Evolutionary conservation across 805 yeast species (phyloP), one percentile per base, ranked within the genome.

Genomic region (Candida vaughaniae): DNA sequence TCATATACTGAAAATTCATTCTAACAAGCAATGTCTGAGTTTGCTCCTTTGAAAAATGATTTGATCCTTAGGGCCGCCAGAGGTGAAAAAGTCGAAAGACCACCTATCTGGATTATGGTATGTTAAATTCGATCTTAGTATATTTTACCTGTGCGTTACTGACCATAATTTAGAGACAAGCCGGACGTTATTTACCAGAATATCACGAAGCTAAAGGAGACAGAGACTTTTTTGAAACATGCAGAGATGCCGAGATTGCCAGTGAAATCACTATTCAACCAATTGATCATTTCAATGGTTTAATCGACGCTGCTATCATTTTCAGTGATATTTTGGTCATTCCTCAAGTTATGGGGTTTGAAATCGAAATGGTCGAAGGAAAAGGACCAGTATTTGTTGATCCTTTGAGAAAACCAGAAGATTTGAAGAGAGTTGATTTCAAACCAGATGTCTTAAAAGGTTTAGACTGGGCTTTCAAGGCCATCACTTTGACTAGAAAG

Each of bases 291-390:
- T 93, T 78, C 55, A 82, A 82, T 39, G 97, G 96, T 0, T 71
- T 90, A 37, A 75, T 91, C 33, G 99, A 93, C 56, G 98, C 98
- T 4, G 99, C 99, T 4, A 93, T 93, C 49, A 93, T 93, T 40
- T 93, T 93, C 68, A 82, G 90, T 57, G 99, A 93, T 59, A 93
- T 93, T 50, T 71, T 93, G 41, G 99, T 93, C 25, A 84, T 93
- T 37, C 99, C 99, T 2, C 98, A 93, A 65, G 99, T 97, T 9
- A 82, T 93, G 89, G 99, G 99, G 10, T 86, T 90, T 85, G 81
- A 77, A 36, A 96, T 93, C 28, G 82, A 84, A 56, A 91, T 93
- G 95, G 68, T 87, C 29, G 98, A 93, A 41, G 93, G 95, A 35
- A 84, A 82, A 43, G 99, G 99, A 0, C 99, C 99, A 3, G 83